Evolutionary conservation across 2,329 filamentous ascomycete species (phyloP).

Genomic region (Dichotomopilus funicola): DNA sequence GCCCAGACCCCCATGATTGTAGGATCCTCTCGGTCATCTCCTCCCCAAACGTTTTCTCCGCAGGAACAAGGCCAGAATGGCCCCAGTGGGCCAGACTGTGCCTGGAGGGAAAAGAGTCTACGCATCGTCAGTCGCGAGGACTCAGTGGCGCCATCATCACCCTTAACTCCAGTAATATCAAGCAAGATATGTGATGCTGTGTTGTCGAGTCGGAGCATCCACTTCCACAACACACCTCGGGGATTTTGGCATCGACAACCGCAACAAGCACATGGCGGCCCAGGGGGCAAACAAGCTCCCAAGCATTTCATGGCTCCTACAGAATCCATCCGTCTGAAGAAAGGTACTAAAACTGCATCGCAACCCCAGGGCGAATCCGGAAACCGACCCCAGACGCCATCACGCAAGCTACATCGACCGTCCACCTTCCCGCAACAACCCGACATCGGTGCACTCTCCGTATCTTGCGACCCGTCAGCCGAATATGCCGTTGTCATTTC

Average conservation of each 20-base stretch:
- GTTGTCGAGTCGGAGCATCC: conserved; percentile 9
- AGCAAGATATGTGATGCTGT: background rate
- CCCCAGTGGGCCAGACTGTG: conserved; percentile 1
- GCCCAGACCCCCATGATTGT: conserved; percentile 65
- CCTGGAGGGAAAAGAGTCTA: conserved; percentile 37
- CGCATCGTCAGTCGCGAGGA: conserved; percentile 36
- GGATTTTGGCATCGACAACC: conserved; percentile 2
- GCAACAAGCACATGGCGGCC: background rate
- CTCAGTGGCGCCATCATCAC: conserved; percentile 16
- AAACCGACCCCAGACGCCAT: conserved; percentile 46
- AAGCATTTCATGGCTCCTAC: conserved; percentile 42
- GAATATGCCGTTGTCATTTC: conserved; percentile 87
- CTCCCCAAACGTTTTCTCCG: conserved; percentile 33
- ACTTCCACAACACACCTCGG: background rate
- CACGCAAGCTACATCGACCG: conserved; percentile 58
- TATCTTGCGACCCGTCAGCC: conserved; percentile 60
- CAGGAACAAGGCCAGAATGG: conserved; percentile 1
- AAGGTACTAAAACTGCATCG: conserved; percentile 38
- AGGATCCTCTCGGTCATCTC: conserved; percentile 32
- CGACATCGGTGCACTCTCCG: conserved; percentile 62
- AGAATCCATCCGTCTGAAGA: conserved; percentile 39
- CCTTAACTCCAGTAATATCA: background rate
- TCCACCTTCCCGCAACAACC: conserved; percentile 68
- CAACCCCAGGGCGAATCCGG: conserved; percentile 42
- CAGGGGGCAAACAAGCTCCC: conserved; percentile 8